Base-by-base conservation (phyloP, 2,329 filamentous ascomycete species). In the Grosmannia penicillata region DNA sequence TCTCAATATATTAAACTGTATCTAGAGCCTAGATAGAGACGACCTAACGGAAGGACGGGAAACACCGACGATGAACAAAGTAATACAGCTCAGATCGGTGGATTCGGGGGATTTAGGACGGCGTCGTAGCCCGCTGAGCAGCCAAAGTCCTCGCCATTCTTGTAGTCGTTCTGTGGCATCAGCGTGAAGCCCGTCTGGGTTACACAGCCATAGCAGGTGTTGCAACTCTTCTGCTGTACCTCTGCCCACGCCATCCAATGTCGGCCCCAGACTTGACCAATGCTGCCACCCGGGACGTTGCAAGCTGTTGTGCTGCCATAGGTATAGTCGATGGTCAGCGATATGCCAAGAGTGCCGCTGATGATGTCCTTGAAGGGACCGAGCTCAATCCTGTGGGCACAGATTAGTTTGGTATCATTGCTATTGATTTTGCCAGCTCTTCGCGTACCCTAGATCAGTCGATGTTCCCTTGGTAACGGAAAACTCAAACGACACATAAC, bases 71-170 rank as follows among this genome's bases (percentile, higher is more conserved):
- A n/a, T n/a, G n/a, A n/a, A n/a, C n/a, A n/a, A n/a, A n/a, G n/a
- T n/a, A 29, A 3, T 8, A 29, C 11, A 13, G 19, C 6, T 14
- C 27, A 35, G 14, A 35, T 24, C 9, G 33, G 33, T 8, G 33
- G 33, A 13, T 35, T 35, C 2, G 33, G 33, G 5, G 33, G 33
- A 13, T 35, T 23, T 2, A 35, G 1, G 23, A 35, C 33, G 8
- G 17, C 19, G 4, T 35, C 11, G 24, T 35, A 35, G 33, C 33
- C 33, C 13, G 33, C 33, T 7, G 33, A 35, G 24, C 33, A 35
- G 33, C 33, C 33, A 26, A 26, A 35, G 33, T 35, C 33, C 33
- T 35, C 23, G 8, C 23, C 33, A 8, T 35, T 26, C n/a, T 35
- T 35, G 33, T 35, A 26, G 24, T 26, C 23, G 23, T 35, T 27